A percentile compares a stretch with the other conserved stretches of the same genome.
Conservation (phyloP, 73 alveolate species). For the Symbiodinium pilosum region DNA sequence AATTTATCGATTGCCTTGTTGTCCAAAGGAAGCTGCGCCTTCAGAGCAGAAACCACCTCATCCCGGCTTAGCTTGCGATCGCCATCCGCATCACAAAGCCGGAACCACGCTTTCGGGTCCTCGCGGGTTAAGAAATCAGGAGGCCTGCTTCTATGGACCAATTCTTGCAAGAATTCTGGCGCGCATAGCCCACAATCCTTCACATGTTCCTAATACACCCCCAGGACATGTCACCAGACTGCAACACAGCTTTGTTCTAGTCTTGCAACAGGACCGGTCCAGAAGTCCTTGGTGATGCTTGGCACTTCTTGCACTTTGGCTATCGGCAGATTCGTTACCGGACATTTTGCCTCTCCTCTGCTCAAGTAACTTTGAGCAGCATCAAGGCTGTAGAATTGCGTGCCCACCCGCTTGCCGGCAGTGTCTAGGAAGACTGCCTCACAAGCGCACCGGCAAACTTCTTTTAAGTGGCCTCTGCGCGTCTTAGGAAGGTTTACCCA, state of each 20-base stretch:
- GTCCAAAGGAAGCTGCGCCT: conserved; percentile 83
- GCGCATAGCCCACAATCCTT: too few species aligned
- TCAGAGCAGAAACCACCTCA: conserved; percentile 55
- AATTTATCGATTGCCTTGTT: conserved; percentile 55
- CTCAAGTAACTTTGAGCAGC: conserved; percentile 43
- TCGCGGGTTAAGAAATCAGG: too few species aligned
- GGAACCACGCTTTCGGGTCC: conserved; percentile 94
- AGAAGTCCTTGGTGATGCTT: conserved; percentile 48
- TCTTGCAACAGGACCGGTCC: too few species aligned
- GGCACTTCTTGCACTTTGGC: conserved; percentile 86
- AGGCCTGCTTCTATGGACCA: too few species aligned
- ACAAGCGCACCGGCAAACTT: background rate
- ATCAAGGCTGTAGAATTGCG: conserved; percentile 29
- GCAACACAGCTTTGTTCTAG: too few species aligned
- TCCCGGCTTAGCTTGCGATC: conserved; percentile 82
- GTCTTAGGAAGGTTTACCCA: too few species aligned
- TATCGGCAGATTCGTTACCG: conserved; percentile 53
- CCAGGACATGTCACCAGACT: too few species aligned
- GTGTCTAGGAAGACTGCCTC: conserved; percentile 68
- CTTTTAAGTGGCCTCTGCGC: too few species aligned
- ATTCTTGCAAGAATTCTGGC: too few species aligned
- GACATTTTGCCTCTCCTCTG: conserved; percentile 13
- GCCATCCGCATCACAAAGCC: conserved; percentile 74
- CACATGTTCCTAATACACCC: too few species aligned
- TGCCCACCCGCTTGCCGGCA: conserved; percentile 60